Evolutionary conservation across 768 basidiomycete species (phyloP).

Genomic region (Macrolepiota albuminosa): DNA sequence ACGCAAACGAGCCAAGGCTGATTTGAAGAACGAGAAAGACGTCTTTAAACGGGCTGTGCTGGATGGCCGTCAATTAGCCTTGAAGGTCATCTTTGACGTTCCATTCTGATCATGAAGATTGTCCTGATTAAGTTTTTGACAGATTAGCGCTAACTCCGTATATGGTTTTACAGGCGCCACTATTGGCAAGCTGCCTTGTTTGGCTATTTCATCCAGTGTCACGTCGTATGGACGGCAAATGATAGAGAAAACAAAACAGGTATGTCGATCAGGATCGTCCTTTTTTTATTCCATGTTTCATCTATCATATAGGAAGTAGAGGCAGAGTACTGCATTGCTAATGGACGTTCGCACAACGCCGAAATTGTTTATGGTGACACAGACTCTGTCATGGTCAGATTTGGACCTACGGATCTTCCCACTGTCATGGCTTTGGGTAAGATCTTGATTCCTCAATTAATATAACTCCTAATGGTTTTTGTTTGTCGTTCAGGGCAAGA

Average conservation of each 20-base stretch:
- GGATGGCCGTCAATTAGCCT: constrained; percentile 93
- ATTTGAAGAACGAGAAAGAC: constrained; percentile 95
- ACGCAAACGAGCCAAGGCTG: constrained; percentile 91
- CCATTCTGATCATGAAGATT: neutral
- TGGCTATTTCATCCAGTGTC: constrained; percentile 91
- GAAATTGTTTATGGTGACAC: constrained; percentile 98
- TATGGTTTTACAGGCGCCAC: constrained; percentile 99
- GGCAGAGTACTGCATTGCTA: constrained; percentile 76
- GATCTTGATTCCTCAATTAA: neutral
- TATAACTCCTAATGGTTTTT: constrained; percentile 1
- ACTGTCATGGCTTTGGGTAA: constrained; percentile 87
- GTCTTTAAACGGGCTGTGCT: constrained; percentile 96
- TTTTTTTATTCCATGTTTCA: neutral
- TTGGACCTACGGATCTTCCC: constrained; percentile 83
- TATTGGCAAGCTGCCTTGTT: constrained; percentile 92
- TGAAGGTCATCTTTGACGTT: constrained; percentile 58
- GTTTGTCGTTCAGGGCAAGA: constrained; percentile 61
- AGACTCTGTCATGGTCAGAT: constrained; percentile 98
- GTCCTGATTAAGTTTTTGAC: neutral
- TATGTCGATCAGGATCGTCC: constrained; percentile 24
- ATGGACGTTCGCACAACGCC: constrained; percentile 83
- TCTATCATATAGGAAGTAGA: constrained; percentile 69
- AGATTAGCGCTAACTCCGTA: constrained; percentile 99
- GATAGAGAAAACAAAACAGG: constrained; percentile 96
- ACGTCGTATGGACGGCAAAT: constrained; percentile 98